Evolutionary conservation across 2,329 filamentous ascomycete species (phyloP), one percentile per base, ranked within the genome.

Genomic region (Coniochaeta hoffmannii): DNA sequence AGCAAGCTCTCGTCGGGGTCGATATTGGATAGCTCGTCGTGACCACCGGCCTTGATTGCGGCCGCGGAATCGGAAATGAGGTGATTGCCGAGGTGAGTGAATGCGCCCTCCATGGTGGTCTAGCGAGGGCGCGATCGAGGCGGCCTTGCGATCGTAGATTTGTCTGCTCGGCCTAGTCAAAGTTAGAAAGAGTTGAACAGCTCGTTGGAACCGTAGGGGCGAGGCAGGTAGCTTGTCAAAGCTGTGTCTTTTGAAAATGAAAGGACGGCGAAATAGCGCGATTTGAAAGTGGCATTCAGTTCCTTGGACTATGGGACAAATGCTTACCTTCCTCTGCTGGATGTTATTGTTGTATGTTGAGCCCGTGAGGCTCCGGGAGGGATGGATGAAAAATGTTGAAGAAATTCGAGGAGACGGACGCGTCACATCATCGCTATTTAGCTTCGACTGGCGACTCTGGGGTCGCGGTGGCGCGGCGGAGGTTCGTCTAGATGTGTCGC

Each of bases 61-160:
- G 88, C 86, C 55, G 87, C 88, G 53, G 88, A 90, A 73, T 92
- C 88, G 66, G 88, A 91, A 67, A 94, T 85, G 63, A 92, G 77
- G 73, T 92, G 88, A 74, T 94, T 96, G 66, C 88, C 89, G 66
- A 93, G 83, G 73, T 94, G 88, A 60, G 87, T 93, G 70, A 95
- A 96, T 63, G 90, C 88, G 69, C 87, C 88, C 77, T 94, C 89
- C 89, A 94, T 93, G 63, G 63, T 76, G 57, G 62, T 10, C 10
- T 28, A 28, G 41, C 7, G 41, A n/a, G n/a, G n/a, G n/a, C n/a
- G n/a, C n/a, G 41, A 7, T 12, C 19, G 41, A 26, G 41, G n/a
- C n/a, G n/a, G n/a, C n/a, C n/a, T n/a, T n/a, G n/a, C n/a, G 41
- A 28, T 12, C 19, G 41, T 46, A 28, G 22, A 4, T 2, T 28